Evolutionary conservation across 495 filamentous ascomycete species (phyloP).

Genomic region (Aspergillus sclerotioniger): DNA sequence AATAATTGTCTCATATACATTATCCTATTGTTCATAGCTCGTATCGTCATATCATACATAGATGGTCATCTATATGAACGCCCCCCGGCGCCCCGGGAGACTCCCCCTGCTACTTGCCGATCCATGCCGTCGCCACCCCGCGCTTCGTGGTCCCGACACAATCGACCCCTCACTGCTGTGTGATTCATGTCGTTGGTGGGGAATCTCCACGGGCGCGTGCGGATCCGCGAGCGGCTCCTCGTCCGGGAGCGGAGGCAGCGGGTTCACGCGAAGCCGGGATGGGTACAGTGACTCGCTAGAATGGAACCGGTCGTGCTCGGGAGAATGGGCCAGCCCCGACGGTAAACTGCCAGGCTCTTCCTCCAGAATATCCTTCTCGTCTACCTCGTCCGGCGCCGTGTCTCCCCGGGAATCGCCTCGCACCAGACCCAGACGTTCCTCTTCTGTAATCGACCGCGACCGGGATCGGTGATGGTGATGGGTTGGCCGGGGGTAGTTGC

Average conservation of each 20-base stretch:
- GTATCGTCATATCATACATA: constrained; percentile 20
- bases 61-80: constrained; percentile 22
- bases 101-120: constrained; percentile 14
- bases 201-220: not conserved
- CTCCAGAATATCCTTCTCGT: constrained; percentile 26
- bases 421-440: constrained; percentile 85
- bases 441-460: constrained; percentile 66
- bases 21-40: not conserved
- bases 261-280: constrained; percentile 17
- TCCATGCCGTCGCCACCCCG: constrained; percentile 36
- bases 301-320: not conserved
- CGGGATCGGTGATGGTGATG: constrained; percentile 38
- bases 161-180: constrained; percentile 16
- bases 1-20: constrained; percentile 17
- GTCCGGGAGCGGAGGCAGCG: constrained; percentile 22
- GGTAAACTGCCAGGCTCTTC: not conserved
- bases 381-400: constrained; percentile 35
- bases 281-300: constrained; percentile 14
- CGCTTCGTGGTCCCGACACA: constrained; percentile 16
- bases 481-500: constrained; percentile 6
- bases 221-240: constrained; percentile 16
- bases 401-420: constrained; percentile 76
- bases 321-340: constrained; percentile 2
- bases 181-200: constrained; percentile 3
- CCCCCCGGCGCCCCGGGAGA: constrained; percentile 13